Conservation (phyloP, 202 grass and related monocot species). For the Cymbopogon flexuosus region DNA sequence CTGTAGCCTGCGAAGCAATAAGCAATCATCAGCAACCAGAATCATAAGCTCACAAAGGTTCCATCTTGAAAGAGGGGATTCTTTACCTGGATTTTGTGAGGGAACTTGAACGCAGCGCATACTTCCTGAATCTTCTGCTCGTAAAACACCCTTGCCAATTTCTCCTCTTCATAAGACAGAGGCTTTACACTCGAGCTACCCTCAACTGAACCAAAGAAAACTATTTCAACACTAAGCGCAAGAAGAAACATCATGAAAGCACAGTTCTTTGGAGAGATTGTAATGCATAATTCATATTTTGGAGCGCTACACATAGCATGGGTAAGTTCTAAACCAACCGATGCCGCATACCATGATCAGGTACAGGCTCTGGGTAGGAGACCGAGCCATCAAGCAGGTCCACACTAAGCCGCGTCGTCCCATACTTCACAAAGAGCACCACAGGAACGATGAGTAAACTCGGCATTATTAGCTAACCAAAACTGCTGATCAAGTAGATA, state of each 20-base stretch:
- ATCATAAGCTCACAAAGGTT: not conserved
- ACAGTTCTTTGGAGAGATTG: slow-evolving; percentile 2
- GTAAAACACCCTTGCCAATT: slow-evolving; percentile 73
- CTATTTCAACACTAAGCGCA: slow-evolving; percentile 23
- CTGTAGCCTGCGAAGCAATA: slow-evolving; percentile 63
- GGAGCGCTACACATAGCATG: not conserved
- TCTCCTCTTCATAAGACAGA: slow-evolving; percentile 81
- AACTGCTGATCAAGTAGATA: slow-evolving; percentile 5
- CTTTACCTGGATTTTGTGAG: slow-evolving; percentile 87
- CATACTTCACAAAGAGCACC: slow-evolving; percentile 55
- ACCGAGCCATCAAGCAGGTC: slow-evolving; percentile 59
- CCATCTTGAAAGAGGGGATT: not conserved
- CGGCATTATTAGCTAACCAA: not conserved
- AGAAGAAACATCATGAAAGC: not conserved
- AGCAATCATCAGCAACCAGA: not conserved
- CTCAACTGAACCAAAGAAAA: slow-evolving; percentile 38
- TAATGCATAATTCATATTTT: not conserved
- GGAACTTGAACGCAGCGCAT: slow-evolving; percentile 88
- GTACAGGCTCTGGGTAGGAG: slow-evolving; percentile 57
- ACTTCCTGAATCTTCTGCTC: slow-evolving; percentile 99
- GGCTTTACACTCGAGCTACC: slow-evolving; percentile 46
- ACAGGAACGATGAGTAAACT: slow-evolving; percentile 30
- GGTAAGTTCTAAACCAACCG: not conserved
- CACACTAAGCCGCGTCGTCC: slow-evolving; percentile 63
- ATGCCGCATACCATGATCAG: slow-evolving; percentile 51